Base-by-base conservation (phyloP, 805 yeast genomes). In the Yarrowia bubula region DNA sequence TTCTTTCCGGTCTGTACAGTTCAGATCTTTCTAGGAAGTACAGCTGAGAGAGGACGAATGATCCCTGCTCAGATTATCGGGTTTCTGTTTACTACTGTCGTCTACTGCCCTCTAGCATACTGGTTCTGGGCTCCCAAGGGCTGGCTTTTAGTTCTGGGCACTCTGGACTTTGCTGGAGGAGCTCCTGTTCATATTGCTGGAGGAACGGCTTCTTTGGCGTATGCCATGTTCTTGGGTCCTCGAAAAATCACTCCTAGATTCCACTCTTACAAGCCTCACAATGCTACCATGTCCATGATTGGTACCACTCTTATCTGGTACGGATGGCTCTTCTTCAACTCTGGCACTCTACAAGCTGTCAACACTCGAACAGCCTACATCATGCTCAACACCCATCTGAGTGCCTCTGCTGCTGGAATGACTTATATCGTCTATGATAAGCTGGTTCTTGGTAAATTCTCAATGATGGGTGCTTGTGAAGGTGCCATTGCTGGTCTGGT, bases 401-500 rank as follows among this genome's bases (percentile, higher is more conserved):
- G 85, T 0, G 84, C 86, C 1, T 74, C 81, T 0, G 74, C 76
- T 66, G 85, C 85, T 4, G 77, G 79, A 38, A 67, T 80, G 53
- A 72, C 81, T 4, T 84, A 80, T 74, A 76, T 79, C 37, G 53
- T 75, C 3, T 73, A 77, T 48, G 86, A 84, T 71, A 76, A 73
- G 60, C 18, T 76, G 4, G 74, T 86, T 62, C 93, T 92, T 67
- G 88, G 87, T 66, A 89, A 90, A 75, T 92, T 96, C 92, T 89
- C 97, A 65, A 87, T 96, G 31, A 92, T 91, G 65, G 98, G 98
- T 69, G 83, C 92, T 76, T 92, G 98, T 77, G 87, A 92, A 62
- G 99, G 99, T 73, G 88, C 92, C 67, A 85, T 95, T 76, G 89
- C 96, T 41, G 99, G 98, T 68, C 83, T 93, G 68, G 98, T 95